Evolutionary conservation across 1,284 basidiomycete genomes (phyloP).

Genomic region (Pascua guehoae): DNA sequence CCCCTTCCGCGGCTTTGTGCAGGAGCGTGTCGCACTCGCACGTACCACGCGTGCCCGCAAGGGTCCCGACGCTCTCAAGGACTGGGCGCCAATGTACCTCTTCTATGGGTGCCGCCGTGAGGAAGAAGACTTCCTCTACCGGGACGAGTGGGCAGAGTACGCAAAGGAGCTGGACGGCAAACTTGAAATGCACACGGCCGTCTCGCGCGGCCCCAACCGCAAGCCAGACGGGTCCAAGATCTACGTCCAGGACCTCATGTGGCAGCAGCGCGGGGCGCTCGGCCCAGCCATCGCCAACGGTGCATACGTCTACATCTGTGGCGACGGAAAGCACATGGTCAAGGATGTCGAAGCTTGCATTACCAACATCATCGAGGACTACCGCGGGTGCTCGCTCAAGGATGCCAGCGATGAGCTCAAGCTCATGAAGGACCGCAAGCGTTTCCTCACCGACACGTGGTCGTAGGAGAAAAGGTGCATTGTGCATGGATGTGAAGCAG

Average conservation of each 20-base stretch:
- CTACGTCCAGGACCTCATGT: constrained; percentile 95
- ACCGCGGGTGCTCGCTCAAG: constrained; percentile 80
- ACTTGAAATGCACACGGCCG: constrained; percentile 80
- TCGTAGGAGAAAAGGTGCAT: constrained; percentile 19
- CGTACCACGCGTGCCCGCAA: constrained; percentile 87
- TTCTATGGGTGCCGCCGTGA: constrained; percentile 93
- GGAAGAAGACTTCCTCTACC: constrained; percentile 87
- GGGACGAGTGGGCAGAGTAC: constrained; percentile 91
- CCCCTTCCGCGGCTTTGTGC: constrained; percentile 96
- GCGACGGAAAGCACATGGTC: constrained; percentile 94
- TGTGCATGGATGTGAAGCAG: too few species aligned
- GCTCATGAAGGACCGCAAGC: constrained; percentile 76
- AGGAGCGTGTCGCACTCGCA: constrained; percentile 93
- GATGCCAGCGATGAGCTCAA: constrained; percentile 88
- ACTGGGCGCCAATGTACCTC: constrained; percentile 91
- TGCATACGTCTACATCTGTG: constrained; percentile 92
- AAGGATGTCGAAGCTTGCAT: constrained; percentile 88
- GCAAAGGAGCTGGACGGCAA: constrained; percentile 80
- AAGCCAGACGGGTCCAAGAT: constrained; percentile 87
- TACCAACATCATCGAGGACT: constrained; percentile 81
- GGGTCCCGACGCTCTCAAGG: constrained; percentile 76
- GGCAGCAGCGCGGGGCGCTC: constrained; percentile 74
- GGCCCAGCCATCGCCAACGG: constrained; percentile 86
- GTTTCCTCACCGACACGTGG: constrained; percentile 43
- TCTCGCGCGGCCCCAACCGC: constrained; percentile 74